Evolutionary conservation across 2,329 filamentous ascomycete genomes (phyloP).

Genomic region (Penicillium sp.): DNA sequence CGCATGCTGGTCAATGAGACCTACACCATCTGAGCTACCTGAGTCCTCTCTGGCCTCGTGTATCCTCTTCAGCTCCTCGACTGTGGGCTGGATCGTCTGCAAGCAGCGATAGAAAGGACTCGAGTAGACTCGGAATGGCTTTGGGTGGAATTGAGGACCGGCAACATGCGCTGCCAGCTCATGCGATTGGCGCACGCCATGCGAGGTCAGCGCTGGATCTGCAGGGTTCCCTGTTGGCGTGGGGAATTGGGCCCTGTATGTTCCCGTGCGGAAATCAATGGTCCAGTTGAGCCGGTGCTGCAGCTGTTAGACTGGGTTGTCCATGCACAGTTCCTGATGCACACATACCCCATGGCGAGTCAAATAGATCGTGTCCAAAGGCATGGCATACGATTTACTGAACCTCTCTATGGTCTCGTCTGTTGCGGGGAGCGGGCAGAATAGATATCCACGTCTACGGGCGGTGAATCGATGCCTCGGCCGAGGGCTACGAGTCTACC

Average conservation of each 20-base stretch:
- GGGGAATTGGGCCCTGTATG: conserved; percentile 71
- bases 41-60: neutral
- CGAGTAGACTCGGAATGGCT: conserved; percentile 66
- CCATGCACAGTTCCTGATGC: neutral
- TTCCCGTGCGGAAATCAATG: conserved; percentile 77
- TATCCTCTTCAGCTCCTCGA: conserved; percentile 43
- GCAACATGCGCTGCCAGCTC: conserved; percentile 63
- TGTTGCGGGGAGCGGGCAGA: conserved; percentile 25
- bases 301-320: neutral
- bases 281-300: conserved; percentile 91
- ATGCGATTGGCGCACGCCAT: conserved; percentile 80
- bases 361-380: conserved; percentile 72
- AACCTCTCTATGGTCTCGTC: neutral
- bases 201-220: conserved; percentile 82
- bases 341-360: conserved; percentile 71
- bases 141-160: conserved; percentile 36
- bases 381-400: conserved; percentile 49
- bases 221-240: conserved; percentile 86
- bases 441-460: neutral
- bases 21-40: conserved; percentile 15
- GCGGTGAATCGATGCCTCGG: conserved; percentile 6
- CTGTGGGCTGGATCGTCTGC: conserved; percentile 74
- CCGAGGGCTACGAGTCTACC: neutral
- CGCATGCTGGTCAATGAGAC: conserved; percentile 38
- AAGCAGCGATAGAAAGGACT: conserved; percentile 86